A percentile compares a stretch with the other conserved stretches of the same genome.
These are phyloP conservation scores for Cryptococcus neoformans DNA, from an alignment of 1,284 basidiomycete genomes.

Conservation along the genomic window DNA sequence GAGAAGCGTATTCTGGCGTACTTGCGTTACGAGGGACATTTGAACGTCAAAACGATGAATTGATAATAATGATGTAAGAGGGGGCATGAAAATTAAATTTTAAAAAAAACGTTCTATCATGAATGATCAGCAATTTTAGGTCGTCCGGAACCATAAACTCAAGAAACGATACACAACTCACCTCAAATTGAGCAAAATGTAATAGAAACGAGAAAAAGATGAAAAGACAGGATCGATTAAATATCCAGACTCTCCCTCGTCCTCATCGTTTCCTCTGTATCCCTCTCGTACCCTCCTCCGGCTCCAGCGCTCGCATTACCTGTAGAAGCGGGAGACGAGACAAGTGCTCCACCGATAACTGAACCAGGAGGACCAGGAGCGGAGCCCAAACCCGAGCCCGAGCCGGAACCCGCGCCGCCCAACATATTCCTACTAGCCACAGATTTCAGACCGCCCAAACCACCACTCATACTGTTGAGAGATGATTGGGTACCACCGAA, in stretches of 20 bases:
- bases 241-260: constrained; percentile 29
- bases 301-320: not conserved
- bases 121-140: too few relatives aligned
- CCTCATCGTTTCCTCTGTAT: constrained; percentile 10
- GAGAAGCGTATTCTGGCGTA: too few relatives aligned
- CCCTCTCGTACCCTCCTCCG: not conserved
- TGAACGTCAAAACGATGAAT: too few relatives aligned
- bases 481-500: constrained; percentile 10
- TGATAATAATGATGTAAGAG: too few relatives aligned
- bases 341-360: constrained; percentile 9
- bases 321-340: constrained; percentile 6
- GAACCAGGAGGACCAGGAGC: not conserved
- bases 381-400: not conserved
- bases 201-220: too few relatives aligned
- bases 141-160: too few relatives aligned
- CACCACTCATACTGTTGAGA: not conserved
- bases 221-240: not conserved
- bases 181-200: too few relatives aligned
- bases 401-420: not conserved
- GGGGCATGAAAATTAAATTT: too few relatives aligned
- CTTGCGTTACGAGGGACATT: too few relatives aligned
- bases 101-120: too few relatives aligned
- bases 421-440: constrained; percentile 14
- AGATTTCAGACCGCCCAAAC: constrained; percentile 7
- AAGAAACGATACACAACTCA: too few relatives aligned